Evolutionary conservation across 2,329 filamentous ascomycete species (phyloP).

Genomic region (Myriosclerotinia scirpicola): DNA sequence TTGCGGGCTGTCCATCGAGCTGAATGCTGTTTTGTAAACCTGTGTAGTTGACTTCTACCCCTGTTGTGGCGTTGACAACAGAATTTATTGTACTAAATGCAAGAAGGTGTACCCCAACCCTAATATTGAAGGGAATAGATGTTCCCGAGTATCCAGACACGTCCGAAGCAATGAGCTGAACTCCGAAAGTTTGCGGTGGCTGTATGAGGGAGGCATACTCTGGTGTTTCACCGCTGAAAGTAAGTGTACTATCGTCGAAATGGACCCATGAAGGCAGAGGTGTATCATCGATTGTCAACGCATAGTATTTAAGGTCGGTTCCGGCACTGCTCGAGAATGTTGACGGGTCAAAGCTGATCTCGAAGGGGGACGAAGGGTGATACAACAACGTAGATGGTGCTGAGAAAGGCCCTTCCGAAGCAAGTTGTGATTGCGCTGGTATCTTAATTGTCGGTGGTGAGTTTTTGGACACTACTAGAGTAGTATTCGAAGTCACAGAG

Average conservation of each 20-base stretch:
- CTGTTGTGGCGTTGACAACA: constrained; percentile 56
- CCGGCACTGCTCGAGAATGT: constrained; percentile 56
- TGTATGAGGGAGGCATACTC: constrained; percentile 60
- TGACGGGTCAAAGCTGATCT: constrained; percentile 52
- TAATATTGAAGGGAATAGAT: constrained; percentile 65
- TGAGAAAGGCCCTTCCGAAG: constrained; percentile 58
- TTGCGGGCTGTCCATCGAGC: constrained; percentile 56
- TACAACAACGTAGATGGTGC: constrained; percentile 59
- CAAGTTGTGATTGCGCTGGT: constrained; percentile 59
- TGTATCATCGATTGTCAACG: constrained; percentile 72
- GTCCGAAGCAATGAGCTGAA: constrained; percentile 76
- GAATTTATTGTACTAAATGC: constrained; percentile 60
- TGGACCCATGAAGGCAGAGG: constrained; percentile 81
- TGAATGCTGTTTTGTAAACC: constrained; percentile 53
- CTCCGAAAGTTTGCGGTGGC: constrained; percentile 68
- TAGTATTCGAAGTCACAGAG: constrained; percentile 62
- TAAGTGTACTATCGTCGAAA: constrained; percentile 65
- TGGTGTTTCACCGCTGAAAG: constrained; percentile 72
- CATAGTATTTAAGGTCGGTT: constrained; percentile 67
- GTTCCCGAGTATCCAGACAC: constrained; percentile 73
- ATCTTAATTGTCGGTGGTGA: constrained; percentile 54
- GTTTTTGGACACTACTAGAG: constrained; percentile 66
- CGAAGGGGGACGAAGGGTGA: constrained; percentile 54
- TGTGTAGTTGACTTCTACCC: constrained; percentile 52
- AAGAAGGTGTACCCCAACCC: constrained; percentile 70